These are phyloP conservation scores for Heterobasidion annosum DNA, from an alignment of 1,284 basidiomycete genomes.

Conservation along the genomic window DNA sequence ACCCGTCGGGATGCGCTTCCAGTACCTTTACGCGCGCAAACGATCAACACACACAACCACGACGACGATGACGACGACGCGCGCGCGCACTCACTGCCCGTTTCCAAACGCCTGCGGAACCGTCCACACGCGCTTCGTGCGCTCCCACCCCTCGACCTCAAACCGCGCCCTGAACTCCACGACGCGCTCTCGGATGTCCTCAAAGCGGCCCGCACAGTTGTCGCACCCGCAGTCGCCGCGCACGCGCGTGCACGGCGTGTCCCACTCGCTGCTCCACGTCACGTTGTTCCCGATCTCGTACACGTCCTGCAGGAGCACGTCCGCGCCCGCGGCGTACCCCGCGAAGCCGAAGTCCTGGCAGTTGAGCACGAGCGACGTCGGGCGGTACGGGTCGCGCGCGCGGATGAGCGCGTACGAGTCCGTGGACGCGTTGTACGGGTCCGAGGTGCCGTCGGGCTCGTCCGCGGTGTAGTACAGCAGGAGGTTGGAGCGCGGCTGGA, in stretches of 20 bases:
- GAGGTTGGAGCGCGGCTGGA: slow-evolving; percentile 59
- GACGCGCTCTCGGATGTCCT: slow-evolving; percentile 58
- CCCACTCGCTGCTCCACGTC: slow-evolving; percentile 47
- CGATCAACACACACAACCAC: not conserved
- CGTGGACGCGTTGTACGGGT: slow-evolving; percentile 53
- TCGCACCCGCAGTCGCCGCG: slow-evolving; percentile 67
- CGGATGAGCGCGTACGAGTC: slow-evolving; percentile 57
- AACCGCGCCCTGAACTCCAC: slow-evolving; percentile 50
- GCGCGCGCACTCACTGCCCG: slow-evolving; percentile 32
- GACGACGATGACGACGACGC: not conserved
- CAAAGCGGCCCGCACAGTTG: slow-evolving; percentile 39
- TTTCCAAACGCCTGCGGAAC: slow-evolving; percentile 72
- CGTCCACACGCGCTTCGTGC: slow-evolving; percentile 59
- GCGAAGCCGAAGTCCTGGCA: slow-evolving; percentile 63
- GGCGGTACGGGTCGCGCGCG: slow-evolving; percentile 64
- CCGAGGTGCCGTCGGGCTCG: slow-evolving; percentile 64
- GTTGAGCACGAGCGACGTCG: slow-evolving; percentile 67
- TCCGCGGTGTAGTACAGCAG: slow-evolving; percentile 74
- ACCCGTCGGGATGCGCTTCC: slow-evolving; percentile 57
- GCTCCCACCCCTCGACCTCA: slow-evolving; percentile 53
- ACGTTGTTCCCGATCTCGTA: slow-evolving; percentile 63
- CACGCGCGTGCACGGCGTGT: slow-evolving; percentile 45
- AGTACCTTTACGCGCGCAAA: slow-evolving; percentile 36
- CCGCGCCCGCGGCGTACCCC: slow-evolving; percentile 47
- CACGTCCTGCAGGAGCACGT: slow-evolving; percentile 50